These are phyloP conservation scores for Leucosporidium yakuticum DNA, from an alignment of 768 basidiomycete genomes.

Conservation along the genomic window DNA sequence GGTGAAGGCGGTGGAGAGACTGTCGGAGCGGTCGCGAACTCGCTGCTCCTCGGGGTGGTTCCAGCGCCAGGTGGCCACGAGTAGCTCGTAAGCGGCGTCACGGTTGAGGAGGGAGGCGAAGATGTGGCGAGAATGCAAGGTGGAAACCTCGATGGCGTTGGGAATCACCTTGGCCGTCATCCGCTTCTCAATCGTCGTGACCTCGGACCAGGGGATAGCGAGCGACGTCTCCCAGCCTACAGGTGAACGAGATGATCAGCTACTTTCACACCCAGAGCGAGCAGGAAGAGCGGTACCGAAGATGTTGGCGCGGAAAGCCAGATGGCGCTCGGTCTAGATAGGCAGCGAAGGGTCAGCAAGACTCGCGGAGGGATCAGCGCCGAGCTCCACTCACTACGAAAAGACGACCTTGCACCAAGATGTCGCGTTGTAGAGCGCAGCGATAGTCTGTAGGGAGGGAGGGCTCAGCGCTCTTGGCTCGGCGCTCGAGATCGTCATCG, in stretches of 20 bases:
- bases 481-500: background rate
- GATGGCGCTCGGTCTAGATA: slow-evolving; percentile 74
- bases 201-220: slow-evolving; percentile 77
- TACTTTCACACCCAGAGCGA: too few relatives aligned
- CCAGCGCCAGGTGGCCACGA: slow-evolving; percentile 86
- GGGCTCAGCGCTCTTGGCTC: background rate
- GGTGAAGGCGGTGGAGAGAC: slow-evolving; percentile 79
- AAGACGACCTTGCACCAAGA: slow-evolving; percentile 87
- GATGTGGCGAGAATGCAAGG: slow-evolving; percentile 49
- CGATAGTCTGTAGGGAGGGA: slow-evolving; percentile 63
- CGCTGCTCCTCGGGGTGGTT: slow-evolving; percentile 53
- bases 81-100: slow-evolving; percentile 89
- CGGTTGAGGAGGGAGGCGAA: slow-evolving; percentile 91
- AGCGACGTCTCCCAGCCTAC: slow-evolving; percentile 60
- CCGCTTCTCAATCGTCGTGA: slow-evolving; percentile 80
- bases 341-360: too few relatives aligned
- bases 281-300: slow-evolving; percentile 53
- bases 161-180: slow-evolving; percentile 97
- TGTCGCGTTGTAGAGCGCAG: slow-evolving; percentile 92
- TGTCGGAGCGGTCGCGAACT: background rate
- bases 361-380: background rate
- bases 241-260: background rate
- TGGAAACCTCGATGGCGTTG: slow-evolving; percentile 75
- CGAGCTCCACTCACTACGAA: slow-evolving; percentile 59
- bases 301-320: slow-evolving; percentile 98